Percentiles rank a stretch among this genome's conserved stretches.
These are phyloP conservation scores for Lactarius evosmus DNA, from an alignment of 768 basidiomycete genomes.

Conservation along the genomic window DNA sequence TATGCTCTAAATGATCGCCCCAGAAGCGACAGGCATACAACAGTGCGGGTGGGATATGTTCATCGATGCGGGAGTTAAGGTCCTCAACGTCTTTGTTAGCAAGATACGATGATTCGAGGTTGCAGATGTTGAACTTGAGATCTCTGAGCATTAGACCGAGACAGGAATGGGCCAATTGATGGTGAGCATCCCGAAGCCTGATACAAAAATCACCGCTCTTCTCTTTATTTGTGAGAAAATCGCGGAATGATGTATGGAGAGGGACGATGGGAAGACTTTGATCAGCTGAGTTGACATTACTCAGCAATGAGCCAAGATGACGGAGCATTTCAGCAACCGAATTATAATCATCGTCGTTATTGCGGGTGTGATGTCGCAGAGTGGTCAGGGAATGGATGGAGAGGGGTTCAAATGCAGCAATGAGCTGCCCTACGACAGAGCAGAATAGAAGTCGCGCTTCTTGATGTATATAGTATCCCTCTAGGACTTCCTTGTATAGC, in stretches of 20 bases:
- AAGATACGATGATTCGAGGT: no score
- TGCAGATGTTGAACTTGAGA: neutral
- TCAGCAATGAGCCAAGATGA: no score
- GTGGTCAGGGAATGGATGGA: neutral
- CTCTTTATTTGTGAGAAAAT: neutral
- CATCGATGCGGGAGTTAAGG: neutral
- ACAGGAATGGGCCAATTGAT: no score
- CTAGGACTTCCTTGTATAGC: slow-evolving; percentile 1
- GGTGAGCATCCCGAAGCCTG: neutral
- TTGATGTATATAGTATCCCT: neutral
- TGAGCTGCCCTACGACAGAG: no score
- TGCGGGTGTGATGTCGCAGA: no score
- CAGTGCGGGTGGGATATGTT: neutral
- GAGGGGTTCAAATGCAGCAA: no score
- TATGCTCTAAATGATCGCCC: neutral
- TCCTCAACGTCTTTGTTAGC: no score
- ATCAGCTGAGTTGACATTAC: neutral
- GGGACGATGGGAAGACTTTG: neutral
- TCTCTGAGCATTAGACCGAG: neutral
- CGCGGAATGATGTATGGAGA: neutral
- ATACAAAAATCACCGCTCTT: no score
- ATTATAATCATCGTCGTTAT: no score
- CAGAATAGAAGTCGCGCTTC: neutral
- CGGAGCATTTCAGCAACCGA: no score
- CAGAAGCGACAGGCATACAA: no score